Evolutionary conservation across 2,329 filamentous ascomycete species (phyloP), one percentile per base, ranked within the genome.

Genomic region (Aureobasidium musti): DNA sequence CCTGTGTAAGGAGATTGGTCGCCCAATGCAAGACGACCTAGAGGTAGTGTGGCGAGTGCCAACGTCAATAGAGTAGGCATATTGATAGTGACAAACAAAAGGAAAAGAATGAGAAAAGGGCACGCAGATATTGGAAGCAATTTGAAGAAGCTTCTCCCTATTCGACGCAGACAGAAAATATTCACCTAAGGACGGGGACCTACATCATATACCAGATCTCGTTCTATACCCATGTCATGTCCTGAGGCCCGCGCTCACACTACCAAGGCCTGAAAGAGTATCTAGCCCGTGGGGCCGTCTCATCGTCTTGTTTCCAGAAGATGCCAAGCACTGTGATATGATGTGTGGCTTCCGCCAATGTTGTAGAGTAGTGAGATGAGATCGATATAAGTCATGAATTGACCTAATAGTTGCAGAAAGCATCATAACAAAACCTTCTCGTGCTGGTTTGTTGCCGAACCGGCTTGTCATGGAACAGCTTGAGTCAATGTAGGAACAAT

Each of bases 1-100:
- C 57, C 57, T 3, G 45, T 63, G 39, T 67, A 57, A 19, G 50
- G 47, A 13, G 65, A 3, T n/a, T 67, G 65, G 30, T 67, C 65
- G 23, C 57, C 65, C 30, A 61, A 26, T 19, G 49, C 65, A 10
- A 67, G 19, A 19, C 28, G 41, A 39, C 43, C 14, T 4, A 61
- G 23, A 17, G 65, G 57, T 39, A 67, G 49, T 28, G 41, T 41
- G 10, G 50, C 37, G 4, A 65, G 39, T n/a, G 52, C 63, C 30
- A 47, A 47, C 17, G 52, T n/a, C 14, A 57, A 17, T 19, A 65
- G 11, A 37, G 52, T 37, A 57, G 52, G 30, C 63, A 65, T 65
- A 8, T 21, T 47, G n/a, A 23, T 49, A 21, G 4, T 3, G n/a
- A 10, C 14, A 28, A 63, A 52, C 45, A 47, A 39, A 10, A 30